Evolutionary conservation across 495 filamentous ascomycete species (phyloP).

Genomic region (Aspergillus hancockii): DNA sequence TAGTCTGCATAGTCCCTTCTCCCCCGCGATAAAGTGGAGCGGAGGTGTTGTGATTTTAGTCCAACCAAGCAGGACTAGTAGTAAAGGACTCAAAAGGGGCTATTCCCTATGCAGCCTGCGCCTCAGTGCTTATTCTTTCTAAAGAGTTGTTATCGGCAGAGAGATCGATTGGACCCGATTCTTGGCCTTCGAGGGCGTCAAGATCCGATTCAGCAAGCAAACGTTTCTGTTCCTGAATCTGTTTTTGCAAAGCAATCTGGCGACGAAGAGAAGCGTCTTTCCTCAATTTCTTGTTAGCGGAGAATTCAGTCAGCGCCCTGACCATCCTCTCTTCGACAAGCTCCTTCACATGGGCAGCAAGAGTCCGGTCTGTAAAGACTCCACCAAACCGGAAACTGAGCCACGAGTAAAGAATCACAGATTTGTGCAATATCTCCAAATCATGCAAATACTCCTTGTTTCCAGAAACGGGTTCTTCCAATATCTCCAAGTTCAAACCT

Average conservation of each 20-base stretch:
- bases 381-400: constrained; percentile 71
- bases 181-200: constrained; percentile 17
- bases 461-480: constrained; percentile 53
- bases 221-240: constrained; percentile 30
- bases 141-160: constrained; percentile 12
- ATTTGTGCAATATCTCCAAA: constrained; percentile 78
- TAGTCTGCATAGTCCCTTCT: neutral
- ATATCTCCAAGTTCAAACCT: constrained; percentile 63
- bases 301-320: constrained; percentile 58
- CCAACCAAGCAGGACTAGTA: neutral
- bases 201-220: constrained; percentile 25
- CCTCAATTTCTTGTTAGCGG: constrained; percentile 48
- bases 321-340: constrained; percentile 80
- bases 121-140: neutral
- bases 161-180: constrained; percentile 14
- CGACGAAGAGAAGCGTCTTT: constrained; percentile 44
- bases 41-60: neutral
- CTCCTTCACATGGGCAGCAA: constrained; percentile 78
- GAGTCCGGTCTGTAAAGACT: constrained; percentile 73
- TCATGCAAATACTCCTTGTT: constrained; percentile 56
- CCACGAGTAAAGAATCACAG: constrained; percentile 85
- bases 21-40: neutral
- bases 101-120: neutral
- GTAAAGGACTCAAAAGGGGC: neutral
- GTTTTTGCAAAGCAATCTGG: constrained; percentile 44